phyloP scores from a whole-genome alignment of 306 rosid genomes.

The Inga oerstediana region DNA sequence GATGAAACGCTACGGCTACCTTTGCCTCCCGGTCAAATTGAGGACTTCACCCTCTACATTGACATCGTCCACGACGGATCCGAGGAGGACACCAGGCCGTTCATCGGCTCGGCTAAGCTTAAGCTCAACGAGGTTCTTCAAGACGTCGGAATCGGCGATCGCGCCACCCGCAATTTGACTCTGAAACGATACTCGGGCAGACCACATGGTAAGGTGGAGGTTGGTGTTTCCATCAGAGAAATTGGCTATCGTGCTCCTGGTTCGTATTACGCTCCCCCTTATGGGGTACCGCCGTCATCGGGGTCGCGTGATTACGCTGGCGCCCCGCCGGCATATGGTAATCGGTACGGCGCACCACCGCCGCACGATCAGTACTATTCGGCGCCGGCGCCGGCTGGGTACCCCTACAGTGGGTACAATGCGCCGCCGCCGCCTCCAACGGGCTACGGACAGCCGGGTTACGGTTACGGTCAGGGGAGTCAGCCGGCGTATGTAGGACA shows the following conservation, averaged over 20 bases:
- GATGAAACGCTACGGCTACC: slow-evolving; percentile 64
- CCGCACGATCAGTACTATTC: slow-evolving; percentile 48
- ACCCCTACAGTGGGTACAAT: slow-evolving; percentile 34
- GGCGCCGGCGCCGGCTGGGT: slow-evolving; percentile 39
- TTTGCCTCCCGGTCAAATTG: slow-evolving; percentile 47
- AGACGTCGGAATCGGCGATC: slow-evolving; percentile 56
- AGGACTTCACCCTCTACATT: slow-evolving; percentile 54
- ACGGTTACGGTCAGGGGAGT: not conserved
- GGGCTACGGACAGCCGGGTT: slow-evolving; percentile 45
- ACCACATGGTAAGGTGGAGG: slow-evolving; percentile 78
- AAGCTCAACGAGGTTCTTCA: slow-evolving; percentile 51
- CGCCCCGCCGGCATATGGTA: slow-evolving; percentile 43
- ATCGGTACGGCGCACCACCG: slow-evolving; percentile 34
- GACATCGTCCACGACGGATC: slow-evolving; percentile 79
- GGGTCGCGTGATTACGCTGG: slow-evolving; percentile 41
- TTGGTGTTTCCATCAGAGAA: slow-evolving; percentile 47
- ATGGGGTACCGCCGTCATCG: slow-evolving; percentile 61
- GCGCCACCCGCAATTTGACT: slow-evolving; percentile 38
- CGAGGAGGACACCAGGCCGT: slow-evolving; percentile 68
- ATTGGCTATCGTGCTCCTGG: slow-evolving; percentile 51
- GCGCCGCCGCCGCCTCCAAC: slow-evolving; percentile 30
- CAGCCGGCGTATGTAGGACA: slow-evolving; percentile 28
- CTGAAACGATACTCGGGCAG: slow-evolving; percentile 85
- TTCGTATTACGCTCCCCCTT: slow-evolving; percentile 52
- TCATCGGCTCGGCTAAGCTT: slow-evolving; percentile 77